Percentiles rank a stretch among this genome's conserved stretches.
Evolutionary conservation across 2,329 filamentous ascomycete genomes (phyloP).

Genomic region (Coleophoma cylindrospora): DNA sequence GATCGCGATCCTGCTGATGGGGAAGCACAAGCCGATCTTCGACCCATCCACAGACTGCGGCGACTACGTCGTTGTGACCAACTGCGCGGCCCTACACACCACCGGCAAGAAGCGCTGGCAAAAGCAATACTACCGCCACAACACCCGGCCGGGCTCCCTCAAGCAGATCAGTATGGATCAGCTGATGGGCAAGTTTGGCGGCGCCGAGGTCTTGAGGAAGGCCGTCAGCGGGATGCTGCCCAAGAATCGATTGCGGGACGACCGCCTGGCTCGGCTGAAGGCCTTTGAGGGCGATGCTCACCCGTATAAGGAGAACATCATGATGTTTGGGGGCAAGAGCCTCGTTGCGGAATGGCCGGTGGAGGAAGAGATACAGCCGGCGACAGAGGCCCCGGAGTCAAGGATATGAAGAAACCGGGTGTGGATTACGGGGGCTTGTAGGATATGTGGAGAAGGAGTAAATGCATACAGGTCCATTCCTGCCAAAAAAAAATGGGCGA

Average conservation of each 20-base stretch:
- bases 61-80: conserved; percentile 94
- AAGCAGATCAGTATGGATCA: conserved; percentile 90
- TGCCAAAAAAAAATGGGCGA: too few relatives aligned
- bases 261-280: conserved; percentile 83
- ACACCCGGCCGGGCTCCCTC: conserved; percentile 81
- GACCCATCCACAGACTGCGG: conserved; percentile 97
- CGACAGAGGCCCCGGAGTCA: background rate
- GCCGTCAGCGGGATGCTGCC: conserved; percentile 97
- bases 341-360: conserved; percentile 19
- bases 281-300: conserved; percentile 91
- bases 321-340: conserved; percentile 60
- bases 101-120: conserved; percentile 91
- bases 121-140: conserved; percentile 95
- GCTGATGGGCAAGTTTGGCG: conserved; percentile 91
- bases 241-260: conserved; percentile 89
- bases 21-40: conserved; percentile 98
- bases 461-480: too few relatives aligned
- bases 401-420: too few relatives aligned
- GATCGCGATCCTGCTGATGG: conserved; percentile 87
- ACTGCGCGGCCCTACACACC: conserved; percentile 79
- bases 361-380: background rate
- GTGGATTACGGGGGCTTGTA: too few relatives aligned
- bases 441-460: too few relatives aligned
- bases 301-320: conserved; percentile 85
- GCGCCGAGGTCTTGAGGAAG: conserved; percentile 82